A percentile compares a stretch with the other conserved stretches of the same genome.
Conservation (phyloP, 78 protist species). For the Tieghemostelium lacteum region DNA sequence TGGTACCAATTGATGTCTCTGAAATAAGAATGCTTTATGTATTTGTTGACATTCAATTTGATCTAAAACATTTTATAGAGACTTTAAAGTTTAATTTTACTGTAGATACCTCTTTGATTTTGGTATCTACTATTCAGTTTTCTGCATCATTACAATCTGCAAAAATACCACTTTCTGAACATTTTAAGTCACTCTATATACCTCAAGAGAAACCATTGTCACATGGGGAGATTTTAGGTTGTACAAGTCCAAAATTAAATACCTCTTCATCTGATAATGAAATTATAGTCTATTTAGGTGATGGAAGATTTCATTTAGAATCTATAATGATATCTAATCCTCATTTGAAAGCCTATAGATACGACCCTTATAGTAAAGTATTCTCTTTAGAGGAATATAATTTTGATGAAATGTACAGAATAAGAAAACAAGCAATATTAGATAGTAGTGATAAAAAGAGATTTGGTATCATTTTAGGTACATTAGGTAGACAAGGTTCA, state of each 20-base stretch:
- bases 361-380: slow-evolving; percentile 93
- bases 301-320: slow-evolving; percentile 99
- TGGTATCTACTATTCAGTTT: slow-evolving; percentile 95
- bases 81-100: slow-evolving; percentile 86
- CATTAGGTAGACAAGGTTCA: slow-evolving; percentile 97
- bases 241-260: slow-evolving; percentile 92
- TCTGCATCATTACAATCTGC: slow-evolving; percentile 87
- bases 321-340: slow-evolving; percentile 97
- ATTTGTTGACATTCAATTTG: slow-evolving; percentile 95
- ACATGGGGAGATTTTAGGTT: slow-evolving; percentile 96
- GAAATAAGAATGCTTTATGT: slow-evolving; percentile 90
- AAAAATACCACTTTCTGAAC: slow-evolving; percentile 18
- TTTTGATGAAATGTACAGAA: slow-evolving; percentile 81
- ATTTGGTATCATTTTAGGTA: slow-evolving; percentile 91
- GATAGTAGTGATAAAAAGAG: slow-evolving; percentile 13
- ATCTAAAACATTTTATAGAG: slow-evolving; percentile 90
- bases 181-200: slow-evolving; percentile 59
- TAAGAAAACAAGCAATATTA: slow-evolving; percentile 82
- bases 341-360: slow-evolving; percentile 89
- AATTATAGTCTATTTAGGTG: slow-evolving; percentile 91
- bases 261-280: neutral
- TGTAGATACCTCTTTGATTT: slow-evolving; percentile 23
- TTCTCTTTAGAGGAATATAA: slow-evolving; percentile 89
- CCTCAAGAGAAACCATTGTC: slow-evolving; percentile 97
- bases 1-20: slow-evolving; percentile 86